phyloP scores from a whole-genome alignment of 1,284 basidiomycete species.

The Paramarasmius palmivorus region DNA sequence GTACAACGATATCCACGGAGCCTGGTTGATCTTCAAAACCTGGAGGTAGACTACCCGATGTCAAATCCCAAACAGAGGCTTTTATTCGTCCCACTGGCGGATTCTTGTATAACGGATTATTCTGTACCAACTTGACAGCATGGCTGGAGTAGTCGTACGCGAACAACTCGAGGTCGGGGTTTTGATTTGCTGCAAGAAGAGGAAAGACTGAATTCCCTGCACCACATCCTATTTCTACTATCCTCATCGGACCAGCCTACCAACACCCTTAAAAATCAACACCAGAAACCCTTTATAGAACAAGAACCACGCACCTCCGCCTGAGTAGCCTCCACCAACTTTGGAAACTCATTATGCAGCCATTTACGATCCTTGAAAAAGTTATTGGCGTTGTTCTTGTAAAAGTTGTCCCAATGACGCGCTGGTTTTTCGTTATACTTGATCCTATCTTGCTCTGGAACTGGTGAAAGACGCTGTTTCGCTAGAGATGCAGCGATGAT shows the following conservation, averaged over 20 bases:
- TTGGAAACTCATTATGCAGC: constrained; percentile 91
- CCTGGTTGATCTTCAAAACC: constrained; percentile 51
- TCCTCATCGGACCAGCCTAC: constrained; percentile 74
- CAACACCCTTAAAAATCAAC: constrained; percentile 15
- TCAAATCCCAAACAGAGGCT: constrained; percentile 91
- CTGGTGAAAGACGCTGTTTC: constrained; percentile 68
- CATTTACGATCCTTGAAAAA: constrained; percentile 95
- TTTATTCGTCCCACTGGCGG: constrained; percentile 73
- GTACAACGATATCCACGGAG: constrained; percentile 85
- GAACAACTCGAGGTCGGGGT: constrained; percentile 70
- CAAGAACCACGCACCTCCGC: constrained; percentile 50
- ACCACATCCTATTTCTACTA: constrained; percentile 90
- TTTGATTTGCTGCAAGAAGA: constrained; percentile 79
- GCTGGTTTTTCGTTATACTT: constrained; percentile 78
- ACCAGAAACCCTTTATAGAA: background rate
- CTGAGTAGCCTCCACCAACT: constrained; percentile 72
- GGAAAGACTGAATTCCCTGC: constrained; percentile 96
- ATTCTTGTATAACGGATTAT: constrained; percentile 69
- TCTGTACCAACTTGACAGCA: constrained; percentile 90
- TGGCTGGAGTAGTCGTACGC: constrained; percentile 93
- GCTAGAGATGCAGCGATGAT: constrained; percentile 68
- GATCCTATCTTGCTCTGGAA: constrained; percentile 62
- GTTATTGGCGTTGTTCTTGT: constrained; percentile 78
- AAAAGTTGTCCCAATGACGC: constrained; percentile 55
- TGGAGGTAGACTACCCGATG: constrained; percentile 66